Evolutionary conservation across 148 eudicot genomes (phyloP).

Genomic region (Simmondsia chinensis): DNA sequence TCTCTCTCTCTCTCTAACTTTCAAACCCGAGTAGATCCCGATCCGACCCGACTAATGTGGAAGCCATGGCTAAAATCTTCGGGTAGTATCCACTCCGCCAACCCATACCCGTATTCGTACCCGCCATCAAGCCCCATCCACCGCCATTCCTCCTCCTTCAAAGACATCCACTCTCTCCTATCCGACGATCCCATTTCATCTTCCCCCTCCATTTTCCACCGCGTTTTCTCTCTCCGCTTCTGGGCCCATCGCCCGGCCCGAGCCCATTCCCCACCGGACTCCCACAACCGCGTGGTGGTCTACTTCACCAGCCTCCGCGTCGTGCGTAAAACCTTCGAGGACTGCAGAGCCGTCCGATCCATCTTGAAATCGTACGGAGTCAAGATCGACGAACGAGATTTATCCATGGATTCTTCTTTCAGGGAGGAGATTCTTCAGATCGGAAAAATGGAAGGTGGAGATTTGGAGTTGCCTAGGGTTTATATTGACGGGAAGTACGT

Average conservation of each 20-base stretch:
- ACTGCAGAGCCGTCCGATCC: slow-evolving; percentile 28
- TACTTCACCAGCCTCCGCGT: slow-evolving; percentile 38
- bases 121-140: slow-evolving; percentile 5
- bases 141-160: slow-evolving; percentile 12
- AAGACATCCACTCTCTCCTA: slow-evolving; percentile 18
- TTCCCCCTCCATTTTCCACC: slow-evolving; percentile 23
- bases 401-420: slow-evolving; percentile 28
- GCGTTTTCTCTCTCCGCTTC: slow-evolving; percentile 10
- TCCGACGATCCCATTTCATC: slow-evolving; percentile 2
- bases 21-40: too few relatives aligned
- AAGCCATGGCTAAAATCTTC: slow-evolving; percentile 15
- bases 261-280: slow-evolving; percentile 14
- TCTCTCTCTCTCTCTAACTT: neutral
- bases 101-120: neutral
- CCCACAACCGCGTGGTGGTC: slow-evolving; percentile 24
- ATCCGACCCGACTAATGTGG: slow-evolving; percentile 25
- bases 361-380: slow-evolving; percentile 30
- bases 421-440: slow-evolving; percentile 19
- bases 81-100: neutral
- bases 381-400: slow-evolving; percentile 42
- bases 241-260: slow-evolving; percentile 19
- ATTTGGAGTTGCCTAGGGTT: slow-evolving; percentile 26
- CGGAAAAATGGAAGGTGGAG: slow-evolving; percentile 4
- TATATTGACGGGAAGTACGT: slow-evolving; percentile 33
- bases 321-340: slow-evolving; percentile 35